Evolutionary conservation across 495 filamentous ascomycete genomes (phyloP).

Genomic region (Aspergillus diversus): DNA sequence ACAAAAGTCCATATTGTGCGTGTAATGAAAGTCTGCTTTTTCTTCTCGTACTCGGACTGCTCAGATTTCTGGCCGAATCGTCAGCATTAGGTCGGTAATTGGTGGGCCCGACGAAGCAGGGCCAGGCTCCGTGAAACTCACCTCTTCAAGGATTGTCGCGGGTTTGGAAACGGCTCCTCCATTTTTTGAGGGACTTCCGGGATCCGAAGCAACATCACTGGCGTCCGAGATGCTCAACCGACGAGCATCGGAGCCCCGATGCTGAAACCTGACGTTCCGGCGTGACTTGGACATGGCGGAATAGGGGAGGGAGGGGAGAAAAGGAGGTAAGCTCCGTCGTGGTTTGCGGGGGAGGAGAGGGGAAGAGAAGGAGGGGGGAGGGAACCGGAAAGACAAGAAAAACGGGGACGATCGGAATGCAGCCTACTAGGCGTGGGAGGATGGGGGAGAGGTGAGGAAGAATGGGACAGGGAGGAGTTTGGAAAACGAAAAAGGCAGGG

Average conservation of each 20-base stretch:
- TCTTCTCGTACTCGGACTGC: conserved; percentile 90
- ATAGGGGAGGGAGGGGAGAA: conserved; percentile 18
- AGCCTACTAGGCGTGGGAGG: conserved; percentile 12
- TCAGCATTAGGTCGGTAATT: conserved; percentile 17
- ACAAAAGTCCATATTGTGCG: conserved; percentile 97
- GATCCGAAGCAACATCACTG: conserved; percentile 73
- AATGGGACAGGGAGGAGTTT: conserved; percentile 12
- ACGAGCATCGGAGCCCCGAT: conserved; percentile 55
- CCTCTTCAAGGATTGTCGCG: conserved; percentile 55
- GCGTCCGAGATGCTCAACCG: conserved; percentile 77
- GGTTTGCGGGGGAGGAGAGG: conserved; percentile 23
- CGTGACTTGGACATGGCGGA: conserved; percentile 71
- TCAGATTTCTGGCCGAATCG: conserved; percentile 43
- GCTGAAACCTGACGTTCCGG: conserved; percentile 82
- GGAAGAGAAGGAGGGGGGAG: conserved; percentile 28
- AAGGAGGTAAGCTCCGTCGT: conserved; percentile 11
- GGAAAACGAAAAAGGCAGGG: conserved; percentile 14
- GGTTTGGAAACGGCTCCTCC: conserved; percentile 43
- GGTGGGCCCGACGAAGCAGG: background rate
- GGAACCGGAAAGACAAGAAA: conserved; percentile 22
- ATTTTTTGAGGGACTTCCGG: conserved; percentile 58
- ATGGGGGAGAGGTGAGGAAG: conserved; percentile 10
- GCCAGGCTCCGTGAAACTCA: conserved; percentile 23
- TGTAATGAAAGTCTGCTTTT: conserved; percentile 96
- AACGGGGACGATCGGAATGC: conserved; percentile 25